phyloP scores from a whole-genome alignment of 1,284 basidiomycete genomes.

The Leccinum proliferum region DNA sequence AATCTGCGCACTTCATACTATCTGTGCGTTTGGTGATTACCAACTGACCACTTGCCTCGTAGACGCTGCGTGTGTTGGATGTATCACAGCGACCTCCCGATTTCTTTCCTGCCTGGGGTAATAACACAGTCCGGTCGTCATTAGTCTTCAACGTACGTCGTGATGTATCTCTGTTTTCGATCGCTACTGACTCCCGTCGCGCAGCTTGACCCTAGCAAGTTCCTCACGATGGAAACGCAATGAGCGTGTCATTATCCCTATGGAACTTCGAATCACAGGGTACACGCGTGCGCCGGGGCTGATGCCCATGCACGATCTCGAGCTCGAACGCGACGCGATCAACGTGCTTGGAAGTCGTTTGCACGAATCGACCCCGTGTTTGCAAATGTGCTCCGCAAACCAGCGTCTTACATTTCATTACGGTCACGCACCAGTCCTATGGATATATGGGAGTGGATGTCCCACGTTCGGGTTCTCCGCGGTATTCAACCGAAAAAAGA shows the following conservation, averaged over 20 bases:
- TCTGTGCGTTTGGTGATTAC: no score
- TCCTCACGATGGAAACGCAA: slow-evolving; percentile 28
- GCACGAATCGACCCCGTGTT: neutral
- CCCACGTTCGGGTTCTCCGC: slow-evolving; percentile 89
- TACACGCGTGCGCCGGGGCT: slow-evolving; percentile 35
- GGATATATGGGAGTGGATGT: slow-evolving; percentile 98
- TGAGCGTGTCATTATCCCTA: slow-evolving; percentile 46
- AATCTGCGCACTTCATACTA: slow-evolving; percentile 30
- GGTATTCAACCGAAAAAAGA: slow-evolving; percentile 96
- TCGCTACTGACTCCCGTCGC: neutral
- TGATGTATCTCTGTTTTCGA: neutral
- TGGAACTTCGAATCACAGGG: slow-evolving; percentile 40
- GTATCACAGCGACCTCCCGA: no score
- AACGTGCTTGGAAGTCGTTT: neutral
- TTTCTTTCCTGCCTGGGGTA: neutral
- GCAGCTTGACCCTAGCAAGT: slow-evolving; percentile 24
- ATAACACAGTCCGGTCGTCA: neutral
- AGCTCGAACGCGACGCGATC: neutral
- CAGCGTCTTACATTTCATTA: no score
- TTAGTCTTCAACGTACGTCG: slow-evolving; percentile 21
- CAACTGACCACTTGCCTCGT: no score
- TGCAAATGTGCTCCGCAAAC: no score
- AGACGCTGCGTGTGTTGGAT: no score
- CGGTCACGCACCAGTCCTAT: slow-evolving; percentile 29
- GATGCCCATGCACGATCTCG: slow-evolving; percentile 24